Base-by-base conservation (phyloP, 495 filamentous ascomycete species). In the Talaromyces borbonicus region DNA sequence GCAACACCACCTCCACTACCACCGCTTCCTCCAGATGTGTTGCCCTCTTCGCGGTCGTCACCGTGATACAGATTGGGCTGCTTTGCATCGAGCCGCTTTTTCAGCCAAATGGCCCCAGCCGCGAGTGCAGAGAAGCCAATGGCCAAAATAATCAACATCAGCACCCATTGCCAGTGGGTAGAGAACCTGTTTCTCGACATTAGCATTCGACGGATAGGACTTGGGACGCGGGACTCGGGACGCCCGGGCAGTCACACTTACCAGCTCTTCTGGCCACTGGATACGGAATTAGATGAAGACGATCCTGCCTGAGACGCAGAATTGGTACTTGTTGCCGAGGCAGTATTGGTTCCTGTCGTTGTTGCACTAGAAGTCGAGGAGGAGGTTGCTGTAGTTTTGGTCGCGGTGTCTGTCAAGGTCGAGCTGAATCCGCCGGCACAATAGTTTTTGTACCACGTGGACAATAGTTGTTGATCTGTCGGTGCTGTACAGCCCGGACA, bases 131-230 rank as follows among this genome's bases (percentile, higher is more conserved):
- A 42, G 49, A 78, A 72, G n/a, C 63, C 74, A 40, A 76, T 29
- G 23, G 62, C 49, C 8, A 78, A 58, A 20, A 78, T 60, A 42
- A 77, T 70, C n/a, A 75, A 25, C 70, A 80, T 65, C 47, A 77
- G 56, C 3, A 78, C 58, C 74, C 72, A 77, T 49, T 58, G 51
- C 57, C 71, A 76, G 49, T 78, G 74, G 8, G 59, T 56, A 31
- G 60, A 59, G 57, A 68, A 68, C 74, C 74, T 78, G 44, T 9
- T 14, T 12, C 4, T 12, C 1, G 35, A 19, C 33, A 37, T 16
- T 38, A 2, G 22, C 12, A 2, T 12, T 38, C 4, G 9, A 18
- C 6, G 3, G 12, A 20, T 32, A 6, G 23, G 15, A 19, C 9
- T n/a, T 0, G 1, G 40, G 22, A 32, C 18, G n/a, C n/a, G n/a